A percentile compares a stretch with the other conserved stretches of the same genome.
These are phyloP conservation scores for Singerocomus rubriflavus DNA, from an alignment of 1,284 basidiomycete genomes.

Conservation along the genomic window DNA sequence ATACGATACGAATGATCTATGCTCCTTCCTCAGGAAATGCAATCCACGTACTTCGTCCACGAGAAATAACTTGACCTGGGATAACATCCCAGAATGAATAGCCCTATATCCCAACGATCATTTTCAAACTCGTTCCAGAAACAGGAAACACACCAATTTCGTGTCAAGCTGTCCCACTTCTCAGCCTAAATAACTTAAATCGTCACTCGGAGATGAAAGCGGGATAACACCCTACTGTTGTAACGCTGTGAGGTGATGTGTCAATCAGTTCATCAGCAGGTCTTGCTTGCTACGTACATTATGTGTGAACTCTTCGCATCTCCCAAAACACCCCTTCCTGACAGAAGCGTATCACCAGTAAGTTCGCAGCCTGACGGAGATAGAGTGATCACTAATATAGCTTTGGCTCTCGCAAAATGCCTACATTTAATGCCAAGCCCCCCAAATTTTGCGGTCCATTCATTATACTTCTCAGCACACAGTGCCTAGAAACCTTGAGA, in stretches of 20 bases:
- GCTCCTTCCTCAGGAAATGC: neutral
- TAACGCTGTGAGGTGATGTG: constrained; percentile 48
- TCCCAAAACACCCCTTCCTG: constrained; percentile 62
- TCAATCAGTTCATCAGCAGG: constrained; percentile 6
- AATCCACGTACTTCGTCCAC: constrained; percentile 77
- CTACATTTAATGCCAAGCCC: constrained; percentile 72
- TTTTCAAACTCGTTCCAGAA: constrained; percentile 6
- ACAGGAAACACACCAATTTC: constrained; percentile 63
- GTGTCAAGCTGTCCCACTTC: constrained; percentile 91
- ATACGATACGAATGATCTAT: neutral
- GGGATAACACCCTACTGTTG: constrained; percentile 52
- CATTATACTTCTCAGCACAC: constrained; percentile 79
- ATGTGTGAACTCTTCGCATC: constrained; percentile 71
- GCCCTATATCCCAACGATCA: constrained; percentile 43
- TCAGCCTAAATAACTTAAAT: constrained; percentile 61
- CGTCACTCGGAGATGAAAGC: neutral
- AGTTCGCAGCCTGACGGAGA: constrained; percentile 70
- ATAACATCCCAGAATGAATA: constrained; percentile 63
- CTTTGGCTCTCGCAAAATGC: constrained; percentile 15
- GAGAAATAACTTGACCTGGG: constrained; percentile 72
- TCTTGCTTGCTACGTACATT: constrained; percentile 50
- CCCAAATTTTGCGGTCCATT: constrained; percentile 83
- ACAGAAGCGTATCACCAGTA: constrained; percentile 82
- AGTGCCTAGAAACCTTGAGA: constrained; percentile 57
- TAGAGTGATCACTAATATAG: neutral